A percentile compares a stretch with the other conserved stretches of the same genome.
These are phyloP conservation scores for Aspergillus nomiae DNA, from an alignment of 2,329 filamentous ascomycete species.

Conservation along the genomic window DNA sequence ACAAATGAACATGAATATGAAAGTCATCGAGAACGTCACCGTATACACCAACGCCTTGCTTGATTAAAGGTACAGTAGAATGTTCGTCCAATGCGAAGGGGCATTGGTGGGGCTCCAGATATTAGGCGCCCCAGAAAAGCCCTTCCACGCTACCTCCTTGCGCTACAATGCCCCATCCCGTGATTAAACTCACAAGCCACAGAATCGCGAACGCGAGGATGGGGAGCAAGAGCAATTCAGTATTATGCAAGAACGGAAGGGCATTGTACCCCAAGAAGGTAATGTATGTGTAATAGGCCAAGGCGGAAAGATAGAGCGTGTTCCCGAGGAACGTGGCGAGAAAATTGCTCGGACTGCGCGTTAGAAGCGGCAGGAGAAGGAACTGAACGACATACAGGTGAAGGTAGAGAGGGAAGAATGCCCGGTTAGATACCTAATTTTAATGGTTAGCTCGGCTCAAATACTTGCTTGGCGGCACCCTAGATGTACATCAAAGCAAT, in stretches of 20 bases:
- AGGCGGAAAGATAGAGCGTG: slow-evolving; percentile 65
- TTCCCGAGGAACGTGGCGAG: slow-evolving; percentile 62
- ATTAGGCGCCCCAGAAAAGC: slow-evolving; percentile 47
- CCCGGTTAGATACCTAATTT: slow-evolving; percentile 61
- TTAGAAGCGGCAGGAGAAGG: slow-evolving; percentile 63
- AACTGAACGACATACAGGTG: slow-evolving; percentile 70
- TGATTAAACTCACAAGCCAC: slow-evolving; percentile 57
- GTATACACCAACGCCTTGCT: slow-evolving; percentile 31
- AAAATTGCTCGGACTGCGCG: slow-evolving; percentile 44
- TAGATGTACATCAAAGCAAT: slow-evolving; percentile 64
- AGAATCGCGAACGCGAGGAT: slow-evolving; percentile 61
- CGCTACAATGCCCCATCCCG: slow-evolving; percentile 48
- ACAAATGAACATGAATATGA: background rate
- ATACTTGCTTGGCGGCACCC: too few species aligned
- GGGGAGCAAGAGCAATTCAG: slow-evolving; percentile 65
- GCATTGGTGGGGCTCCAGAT: background rate
- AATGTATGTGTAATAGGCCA: slow-evolving; percentile 69
- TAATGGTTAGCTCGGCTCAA: background rate
- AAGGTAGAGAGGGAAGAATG: slow-evolving; percentile 68
- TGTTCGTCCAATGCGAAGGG: background rate
- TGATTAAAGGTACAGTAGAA: slow-evolving; percentile 8
- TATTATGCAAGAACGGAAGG: slow-evolving; percentile 67
- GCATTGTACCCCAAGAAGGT: slow-evolving; percentile 71
- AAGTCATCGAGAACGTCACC: slow-evolving; percentile 6
- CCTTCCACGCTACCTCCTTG: slow-evolving; percentile 46